Evolutionary conservation across 805 yeast genomes (phyloP), one percentile per base, ranked within the genome.

Genomic region (Lipomyces chichibuensis): DNA sequence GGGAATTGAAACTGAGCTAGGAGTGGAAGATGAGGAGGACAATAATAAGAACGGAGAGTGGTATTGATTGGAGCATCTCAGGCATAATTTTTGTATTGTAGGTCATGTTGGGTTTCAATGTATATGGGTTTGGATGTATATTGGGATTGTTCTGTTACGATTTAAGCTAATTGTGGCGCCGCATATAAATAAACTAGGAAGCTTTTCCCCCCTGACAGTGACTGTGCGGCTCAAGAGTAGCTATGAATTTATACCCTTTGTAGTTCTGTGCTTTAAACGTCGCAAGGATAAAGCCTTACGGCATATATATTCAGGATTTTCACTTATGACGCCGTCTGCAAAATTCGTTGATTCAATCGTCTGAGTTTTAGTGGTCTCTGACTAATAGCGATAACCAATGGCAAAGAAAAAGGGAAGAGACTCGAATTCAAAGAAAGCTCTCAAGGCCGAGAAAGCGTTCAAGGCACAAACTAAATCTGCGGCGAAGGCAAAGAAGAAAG

Each of bases 341-440:
- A 37, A 37, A 37, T 43, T 5, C 7, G 20, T 17, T 23, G n/a
- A 23, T 6, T 17, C 2, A 14, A 6, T 3, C n/a, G 8, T 2
- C n/a, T 14, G 20, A 17, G 8, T 17, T 43, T 43, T 43, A n/a
- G 23, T 8, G 49, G 9, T 7, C 49, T 17, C 49, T 17, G 23
- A n/a, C 49, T 8, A 43, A 5, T n/a, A 43, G 49, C 49, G 23
- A 23, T 29, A 20, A 52, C n/a, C 55, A 25, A 93, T 93, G 98
- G 98, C 94, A 17, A 94, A 93, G 80, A 90, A 86, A 77, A 91
- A 92, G 78, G 88, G 91, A 72, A 92, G 92, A 78, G 55, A 91
- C 60, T 91, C 97, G 73, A 64, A 91, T 59, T 91, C 97, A 73
- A 92, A 92, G 79, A 92, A 92, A 84, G 96, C 95, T 27, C 86